Evolutionary conservation across 768 basidiomycete genomes (phyloP).

Genomic region (Tulasnella sp.): DNA sequence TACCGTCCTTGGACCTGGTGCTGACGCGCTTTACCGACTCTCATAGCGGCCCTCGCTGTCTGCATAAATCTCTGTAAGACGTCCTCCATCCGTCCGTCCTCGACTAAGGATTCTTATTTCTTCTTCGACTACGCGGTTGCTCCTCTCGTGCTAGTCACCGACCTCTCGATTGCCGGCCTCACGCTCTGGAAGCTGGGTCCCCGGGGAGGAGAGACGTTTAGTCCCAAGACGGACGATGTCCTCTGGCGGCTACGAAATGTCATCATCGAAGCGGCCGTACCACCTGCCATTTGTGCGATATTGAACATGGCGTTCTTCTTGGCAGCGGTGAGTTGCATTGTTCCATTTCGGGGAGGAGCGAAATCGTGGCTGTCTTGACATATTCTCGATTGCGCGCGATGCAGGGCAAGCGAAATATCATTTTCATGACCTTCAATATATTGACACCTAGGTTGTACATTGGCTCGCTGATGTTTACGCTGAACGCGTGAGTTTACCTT

Average conservation of each 20-base stretch:
- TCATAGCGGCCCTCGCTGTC: constrained; percentile 10
- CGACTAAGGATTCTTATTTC: neutral
- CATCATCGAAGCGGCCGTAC: constrained; percentile 10
- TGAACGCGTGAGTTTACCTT: constrained; percentile 1
- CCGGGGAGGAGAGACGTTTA: neutral
- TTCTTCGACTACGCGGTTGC: neutral
- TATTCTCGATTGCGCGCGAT: no score
- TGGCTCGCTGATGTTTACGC: constrained; percentile 3
- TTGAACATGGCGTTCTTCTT: constrained; percentile 10
- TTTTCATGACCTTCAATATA: neutral
- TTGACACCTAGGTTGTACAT: constrained; percentile 6
- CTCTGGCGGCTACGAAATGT: neutral
- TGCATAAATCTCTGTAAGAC: constrained; percentile 2
- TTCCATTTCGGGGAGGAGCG: neutral
- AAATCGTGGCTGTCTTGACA: neutral
- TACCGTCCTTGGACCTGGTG: no score
- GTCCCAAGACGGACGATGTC: constrained; percentile 2
- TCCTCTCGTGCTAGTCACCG: neutral
- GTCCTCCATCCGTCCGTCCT: neutral
- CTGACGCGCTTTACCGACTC: neutral
- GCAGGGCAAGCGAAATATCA: neutral
- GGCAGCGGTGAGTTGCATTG: neutral
- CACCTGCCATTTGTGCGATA: constrained; percentile 1
- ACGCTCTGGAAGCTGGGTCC: neutral
- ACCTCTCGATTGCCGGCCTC: constrained; percentile 1